Base-by-base conservation (phyloP, 2,329 filamentous ascomycete species). In the Ophiostoma piceae region DNA sequence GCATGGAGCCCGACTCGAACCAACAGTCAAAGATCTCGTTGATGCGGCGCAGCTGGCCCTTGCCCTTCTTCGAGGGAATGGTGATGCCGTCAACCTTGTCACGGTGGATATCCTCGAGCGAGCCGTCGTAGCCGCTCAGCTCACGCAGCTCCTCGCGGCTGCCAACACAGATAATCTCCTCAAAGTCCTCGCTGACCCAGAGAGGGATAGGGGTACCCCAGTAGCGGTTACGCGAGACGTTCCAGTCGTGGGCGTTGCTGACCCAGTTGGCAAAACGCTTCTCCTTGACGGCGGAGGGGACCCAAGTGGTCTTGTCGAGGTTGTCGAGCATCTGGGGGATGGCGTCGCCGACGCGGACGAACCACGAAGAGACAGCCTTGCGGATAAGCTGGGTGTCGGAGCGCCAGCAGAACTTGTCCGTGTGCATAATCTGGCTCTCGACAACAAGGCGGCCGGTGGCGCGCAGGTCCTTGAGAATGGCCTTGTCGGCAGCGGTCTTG, bases 321-420 rank as follows among this genome's bases (percentile, higher is more conserved):
- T 94, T 95, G 75, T 92, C 84, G n/a, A 97, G 83, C 90, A 98
- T 94, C 73, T 94, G 83, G 1, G 93, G 92, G 68, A 97, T 88
- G 74, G 93, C 90, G 71, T 91, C 87, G 22, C 90, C 87, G 66
- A 97, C 92, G 78, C 92, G 92, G 76, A 98, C 90, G 78, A 97
- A 97, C 94, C 94, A 98, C 0, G 93, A 92, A 9, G 94, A 92
- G 22, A 97, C 92, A 35, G 94, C 92, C 73, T 91, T 88, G 80
- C 96, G 95, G 75, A 98, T 97, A 72, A 98, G 84, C 39, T 93
- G 94, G 0, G 92, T 97, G 77, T 97, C 94, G n/a, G 93, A 97
- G 72, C 94, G 88, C 81, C 91, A 93, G 79, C 94, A 97, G 86
- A 94, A 94, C 26, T 92, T 93, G 79, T 97, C 96, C 75, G 92